Percentiles rank a stretch among this genome's conserved stretches.
These are phyloP conservation scores for Russula brevipes DNA, from an alignment of 768 basidiomycete species.

Conservation along the genomic window DNA sequence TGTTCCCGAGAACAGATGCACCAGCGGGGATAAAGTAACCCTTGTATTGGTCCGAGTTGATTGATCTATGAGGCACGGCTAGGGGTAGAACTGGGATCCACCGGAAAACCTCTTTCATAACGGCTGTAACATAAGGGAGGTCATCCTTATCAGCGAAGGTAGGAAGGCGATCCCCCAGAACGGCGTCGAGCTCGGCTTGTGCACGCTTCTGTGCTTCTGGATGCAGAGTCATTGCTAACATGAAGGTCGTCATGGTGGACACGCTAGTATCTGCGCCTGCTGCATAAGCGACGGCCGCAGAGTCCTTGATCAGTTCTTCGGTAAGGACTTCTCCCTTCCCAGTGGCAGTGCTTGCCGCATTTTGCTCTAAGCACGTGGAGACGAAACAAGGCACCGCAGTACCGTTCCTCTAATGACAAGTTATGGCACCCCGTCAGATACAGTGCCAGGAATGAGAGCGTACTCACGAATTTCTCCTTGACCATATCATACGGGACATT, in stretches of 20 bases:
- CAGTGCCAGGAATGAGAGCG: background rate
- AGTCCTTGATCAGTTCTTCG: slow-evolving; percentile 22
- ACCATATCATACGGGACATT: slow-evolving; percentile 25
- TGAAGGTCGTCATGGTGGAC: slow-evolving; percentile 24
- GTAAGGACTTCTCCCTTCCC: slow-evolving; percentile 22
- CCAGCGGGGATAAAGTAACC: slow-evolving; percentile 31
- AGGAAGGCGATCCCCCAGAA: slow-evolving; percentile 27
- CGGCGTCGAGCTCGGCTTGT: slow-evolving; percentile 28
- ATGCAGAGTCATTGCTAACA: slow-evolving; percentile 27
- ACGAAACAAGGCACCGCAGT: slow-evolving; percentile 23
- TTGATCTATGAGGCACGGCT: slow-evolving; percentile 23
- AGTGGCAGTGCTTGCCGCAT: slow-evolving; percentile 4
- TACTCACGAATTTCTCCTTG: slow-evolving; percentile 23
- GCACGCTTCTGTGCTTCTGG: slow-evolving; percentile 28
- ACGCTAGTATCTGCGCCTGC: slow-evolving; percentile 23
- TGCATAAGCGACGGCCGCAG: slow-evolving; percentile 21
- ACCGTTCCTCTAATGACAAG: slow-evolving; percentile 7
- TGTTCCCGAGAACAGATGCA: slow-evolving; percentile 25
- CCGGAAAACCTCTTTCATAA: slow-evolving; percentile 26
- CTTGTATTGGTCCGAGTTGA: slow-evolving; percentile 28
- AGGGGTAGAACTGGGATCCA: slow-evolving; percentile 27
- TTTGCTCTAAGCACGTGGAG: slow-evolving; percentile 16
- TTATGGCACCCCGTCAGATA: background rate
- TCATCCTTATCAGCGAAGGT: slow-evolving; percentile 23
- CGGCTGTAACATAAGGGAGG: slow-evolving; percentile 21